Percentiles rank a stretch among this genome's conserved stretches.
phyloP scores from a whole-genome alignment of 148 eudicot species.

The Simmondsia chinensis region DNA sequence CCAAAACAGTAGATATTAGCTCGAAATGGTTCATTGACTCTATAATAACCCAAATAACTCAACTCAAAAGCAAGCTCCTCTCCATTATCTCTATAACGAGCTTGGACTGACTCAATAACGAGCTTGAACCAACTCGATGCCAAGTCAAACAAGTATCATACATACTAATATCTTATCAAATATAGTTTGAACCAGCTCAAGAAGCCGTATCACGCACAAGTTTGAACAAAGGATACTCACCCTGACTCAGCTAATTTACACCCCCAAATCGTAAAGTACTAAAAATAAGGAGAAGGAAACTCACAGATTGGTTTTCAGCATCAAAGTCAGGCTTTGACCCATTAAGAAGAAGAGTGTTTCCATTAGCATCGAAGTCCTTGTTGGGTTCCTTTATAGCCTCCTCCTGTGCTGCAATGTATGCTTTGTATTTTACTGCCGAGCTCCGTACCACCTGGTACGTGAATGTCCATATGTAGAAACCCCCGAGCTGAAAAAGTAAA shows the following conservation, averaged over 20 bases:
- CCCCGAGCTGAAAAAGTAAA: constrained; percentile 51
- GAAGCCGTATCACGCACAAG: no score
- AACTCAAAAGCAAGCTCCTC: no score
- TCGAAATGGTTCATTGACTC: no score
- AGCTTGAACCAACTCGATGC: no score
- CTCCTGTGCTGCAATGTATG: constrained; percentile 26
- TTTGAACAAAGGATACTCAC: constrained; percentile 11
- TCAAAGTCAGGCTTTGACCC: constrained; percentile 26
- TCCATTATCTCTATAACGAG: no score
- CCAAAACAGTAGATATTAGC: no score
- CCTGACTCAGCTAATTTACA: not conserved
- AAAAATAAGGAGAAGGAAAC: not conserved
- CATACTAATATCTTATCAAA: no score
- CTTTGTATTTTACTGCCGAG: constrained; percentile 30
- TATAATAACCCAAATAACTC: no score
- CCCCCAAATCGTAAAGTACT: no score
- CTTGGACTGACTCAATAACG: no score
- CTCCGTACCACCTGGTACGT: constrained; percentile 59
- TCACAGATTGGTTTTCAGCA: constrained; percentile 26
- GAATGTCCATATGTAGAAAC: constrained; percentile 80
- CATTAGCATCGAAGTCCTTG: constrained; percentile 52
- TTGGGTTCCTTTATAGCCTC: constrained; percentile 35
- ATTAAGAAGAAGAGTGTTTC: constrained; percentile 35
- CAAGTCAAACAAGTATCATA: no score
- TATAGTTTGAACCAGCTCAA: no score